Evolutionary conservation across 2,329 filamentous ascomycete genomes (phyloP), one percentile per base, ranked within the genome.

Genomic region (Rachicladosporium sp.): DNA sequence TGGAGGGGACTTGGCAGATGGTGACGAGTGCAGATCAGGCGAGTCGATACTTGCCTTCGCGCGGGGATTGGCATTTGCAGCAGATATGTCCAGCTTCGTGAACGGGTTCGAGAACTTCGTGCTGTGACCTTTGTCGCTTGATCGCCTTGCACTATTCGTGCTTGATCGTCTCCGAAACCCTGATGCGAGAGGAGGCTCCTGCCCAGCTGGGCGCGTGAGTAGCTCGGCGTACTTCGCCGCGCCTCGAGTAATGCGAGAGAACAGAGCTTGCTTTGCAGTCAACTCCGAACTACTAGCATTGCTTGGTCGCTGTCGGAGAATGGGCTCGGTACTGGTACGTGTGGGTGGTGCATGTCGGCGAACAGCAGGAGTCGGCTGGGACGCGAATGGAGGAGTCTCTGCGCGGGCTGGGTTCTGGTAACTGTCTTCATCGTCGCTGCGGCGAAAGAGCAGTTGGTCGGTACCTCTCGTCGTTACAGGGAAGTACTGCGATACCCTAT

Each of bases 221-320:
- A 48, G 40, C 27, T 48, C 47, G n/a, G 47, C 44, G 36, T 51
- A 49, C 31, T 42, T 45, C 12, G 42, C 46, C 10, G 43, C 47
- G 31, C 43, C 37, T 27, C 43, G 44, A 10, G 42, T 40, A 31
- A 50, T 33, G 31, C 46, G 41, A 23, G 52, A 43, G 37, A 43
- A 46, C 29, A 52, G 40, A 8, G 44, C 44, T 35, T 38, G 42
- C 10, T 42, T 45, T 12, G 39, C 35, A 15, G 40, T 46, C n/a
- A 37, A 35, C 31, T 44, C 42, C n/a, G 41, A 37, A n/a, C 38
- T 19, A 19, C 15, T 35, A 11, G 31, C 37, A 11, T 35, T 13
- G 21, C 42, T 42, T 4, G 38, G 35, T 11, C 10, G 36, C 29
- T 35, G 41, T 30, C 19, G 10, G 21, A 37, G 23, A 9, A 33